Conservation (phyloP, 2,329 filamentous ascomycete species). For the Lomentospora prolificans region DNA sequence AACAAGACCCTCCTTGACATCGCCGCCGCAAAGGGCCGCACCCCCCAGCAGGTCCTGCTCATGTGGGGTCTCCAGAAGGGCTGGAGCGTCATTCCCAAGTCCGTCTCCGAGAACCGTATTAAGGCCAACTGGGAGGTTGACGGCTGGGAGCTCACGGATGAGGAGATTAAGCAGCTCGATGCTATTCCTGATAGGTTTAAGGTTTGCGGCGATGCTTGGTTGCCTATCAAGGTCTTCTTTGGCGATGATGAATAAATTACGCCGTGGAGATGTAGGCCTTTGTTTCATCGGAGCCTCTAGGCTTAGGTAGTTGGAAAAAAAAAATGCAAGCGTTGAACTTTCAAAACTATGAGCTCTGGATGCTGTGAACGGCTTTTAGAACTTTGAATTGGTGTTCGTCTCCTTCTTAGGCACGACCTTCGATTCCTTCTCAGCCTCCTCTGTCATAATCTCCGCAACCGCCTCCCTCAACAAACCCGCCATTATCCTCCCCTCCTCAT, state of each 20-base stretch:
- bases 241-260: constrained; percentile 62
- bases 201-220: constrained; percentile 65
- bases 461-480: constrained; percentile 43
- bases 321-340: not conserved
- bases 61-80: constrained; percentile 74
- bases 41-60: constrained; percentile 66
- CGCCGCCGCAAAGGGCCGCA: constrained; percentile 57
- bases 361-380: too few species aligned
- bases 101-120: constrained; percentile 63
- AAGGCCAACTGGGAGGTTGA: constrained; percentile 66
- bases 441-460: constrained; percentile 36
- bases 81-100: constrained; percentile 80
- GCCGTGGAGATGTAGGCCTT: not conserved
- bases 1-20: constrained; percentile 53
- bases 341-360: not conserved
- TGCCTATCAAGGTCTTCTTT: constrained; percentile 73
- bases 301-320: not conserved
- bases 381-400: not conserved
- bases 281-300: not conserved
- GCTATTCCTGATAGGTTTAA: constrained; percentile 68
- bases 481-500: constrained; percentile 57
- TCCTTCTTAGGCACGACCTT: constrained; percentile 12
- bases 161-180: constrained; percentile 61
- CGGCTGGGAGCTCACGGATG: constrained; percentile 61
- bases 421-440: constrained; percentile 42